phyloP scores from a whole-genome alignment of 257 asterid species.

The Schizonepeta tenuifolia region DNA sequence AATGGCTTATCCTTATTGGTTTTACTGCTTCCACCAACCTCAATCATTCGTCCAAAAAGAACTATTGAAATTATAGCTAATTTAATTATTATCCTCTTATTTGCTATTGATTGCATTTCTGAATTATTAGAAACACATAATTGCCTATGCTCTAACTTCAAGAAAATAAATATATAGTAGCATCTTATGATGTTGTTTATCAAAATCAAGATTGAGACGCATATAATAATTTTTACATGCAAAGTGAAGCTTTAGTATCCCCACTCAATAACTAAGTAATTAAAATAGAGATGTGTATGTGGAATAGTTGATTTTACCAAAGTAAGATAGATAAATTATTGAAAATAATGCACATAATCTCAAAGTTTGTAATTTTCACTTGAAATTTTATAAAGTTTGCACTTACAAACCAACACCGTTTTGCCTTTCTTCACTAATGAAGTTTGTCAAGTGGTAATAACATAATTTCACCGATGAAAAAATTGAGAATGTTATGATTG shows the following conservation, averaged over 20 bases:
- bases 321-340: not conserved
- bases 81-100: slow-evolving; percentile 5
- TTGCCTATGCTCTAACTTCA: slow-evolving; percentile 30
- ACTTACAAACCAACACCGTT: no score
- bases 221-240: not conserved
- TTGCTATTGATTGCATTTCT: slow-evolving; percentile 25
- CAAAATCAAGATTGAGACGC: not conserved
- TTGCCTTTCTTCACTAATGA: no score
- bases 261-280: not conserved
- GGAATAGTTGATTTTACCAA: not conserved
- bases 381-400: no score
- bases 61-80: slow-evolving; percentile 13
- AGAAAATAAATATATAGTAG: slow-evolving; percentile 6
- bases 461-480: no score
- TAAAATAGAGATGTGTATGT: no score
- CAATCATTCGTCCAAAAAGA: slow-evolving; percentile 39
- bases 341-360: not conserved
- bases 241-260: not conserved
- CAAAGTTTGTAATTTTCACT: no score
- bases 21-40: slow-evolving; percentile 41
- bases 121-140: slow-evolving; percentile 17
- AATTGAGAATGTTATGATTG: no score
- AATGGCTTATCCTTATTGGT: slow-evolving; percentile 25
- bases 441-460: no score
- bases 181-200: not conserved